Evolutionary conservation across 495 filamentous ascomycete genomes (phyloP).

Genomic region (Sporormia fimetaria): DNA sequence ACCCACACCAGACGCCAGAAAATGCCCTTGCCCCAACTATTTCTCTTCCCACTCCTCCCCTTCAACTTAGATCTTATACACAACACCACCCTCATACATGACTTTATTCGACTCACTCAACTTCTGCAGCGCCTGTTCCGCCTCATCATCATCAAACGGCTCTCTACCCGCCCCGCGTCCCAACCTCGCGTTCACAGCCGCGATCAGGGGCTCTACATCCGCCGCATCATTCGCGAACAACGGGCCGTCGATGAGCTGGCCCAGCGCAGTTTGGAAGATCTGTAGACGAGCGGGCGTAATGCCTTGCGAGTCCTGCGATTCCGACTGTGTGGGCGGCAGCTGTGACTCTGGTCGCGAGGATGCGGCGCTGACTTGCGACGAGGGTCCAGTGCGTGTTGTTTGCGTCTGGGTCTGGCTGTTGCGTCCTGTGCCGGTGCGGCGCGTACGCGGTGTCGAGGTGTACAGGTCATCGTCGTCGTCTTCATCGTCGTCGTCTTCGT

Average conservation of each 20-base stretch:
- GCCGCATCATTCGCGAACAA: constrained; percentile 75
- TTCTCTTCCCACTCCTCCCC: too few species aligned
- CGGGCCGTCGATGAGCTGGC: constrained; percentile 62
- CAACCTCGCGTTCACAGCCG: constrained; percentile 65
- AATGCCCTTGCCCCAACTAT: too few species aligned
- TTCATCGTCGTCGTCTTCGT: constrained; percentile 40
- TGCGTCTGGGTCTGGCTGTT: constrained; percentile 34
- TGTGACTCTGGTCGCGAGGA: constrained; percentile 60
- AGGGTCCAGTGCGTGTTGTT: constrained; percentile 31
- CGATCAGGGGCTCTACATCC: constrained; percentile 60
- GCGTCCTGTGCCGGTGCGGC: constrained; percentile 28
- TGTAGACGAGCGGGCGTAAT: constrained; percentile 55
- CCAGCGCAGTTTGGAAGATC: constrained; percentile 68
- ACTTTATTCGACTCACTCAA: constrained; percentile 81
- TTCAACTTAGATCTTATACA: constrained; percentile 40
- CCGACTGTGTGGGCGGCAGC: constrained; percentile 43
- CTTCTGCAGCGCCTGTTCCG: constrained; percentile 57
- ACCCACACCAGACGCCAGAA: too few species aligned
- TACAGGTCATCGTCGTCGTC: constrained; percentile 48
- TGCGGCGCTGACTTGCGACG: constrained; percentile 54
- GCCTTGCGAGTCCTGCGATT: constrained; percentile 37
- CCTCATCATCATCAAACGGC: constrained; percentile 60
- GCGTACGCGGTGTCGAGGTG: constrained; percentile 43
- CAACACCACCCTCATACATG: constrained; percentile 64
- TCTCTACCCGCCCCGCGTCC: constrained; percentile 34